phyloP scores from a whole-genome alignment of 2,329 filamentous ascomycete genomes.

The Ophiostoma sp. region DNA sequence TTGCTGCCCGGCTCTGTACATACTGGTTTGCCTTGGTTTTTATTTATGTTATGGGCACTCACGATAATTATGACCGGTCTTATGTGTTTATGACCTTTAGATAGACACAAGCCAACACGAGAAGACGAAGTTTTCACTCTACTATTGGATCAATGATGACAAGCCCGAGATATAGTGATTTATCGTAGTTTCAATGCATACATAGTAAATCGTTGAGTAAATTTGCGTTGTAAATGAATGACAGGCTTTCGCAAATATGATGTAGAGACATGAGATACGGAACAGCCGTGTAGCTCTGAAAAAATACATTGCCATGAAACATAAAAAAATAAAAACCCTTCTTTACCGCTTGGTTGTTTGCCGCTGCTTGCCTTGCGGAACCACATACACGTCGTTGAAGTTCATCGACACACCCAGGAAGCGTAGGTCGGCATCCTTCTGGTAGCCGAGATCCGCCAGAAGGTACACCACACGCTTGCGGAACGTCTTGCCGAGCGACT shows the following conservation, averaged over 20 bases:
- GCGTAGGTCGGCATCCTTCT: conserved; percentile 89
- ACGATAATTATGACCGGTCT: conserved; percentile 21
- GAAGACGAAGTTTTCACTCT: neutral
- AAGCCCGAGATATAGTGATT: neutral
- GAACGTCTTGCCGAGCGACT: conserved; percentile 70
- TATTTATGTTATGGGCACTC: conserved; percentile 12
- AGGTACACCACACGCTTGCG: conserved; percentile 70
- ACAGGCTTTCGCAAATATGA: neutral
- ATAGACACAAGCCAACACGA: conserved; percentile 10
- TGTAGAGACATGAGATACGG: neutral
- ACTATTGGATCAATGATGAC: neutral
- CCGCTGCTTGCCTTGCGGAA: conserved; percentile 26
- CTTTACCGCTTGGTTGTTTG: conserved; percentile 20
- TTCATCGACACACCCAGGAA: conserved; percentile 98
- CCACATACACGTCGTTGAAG: conserved; percentile 92
- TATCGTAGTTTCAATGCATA: neutral
- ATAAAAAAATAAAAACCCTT: neutral
- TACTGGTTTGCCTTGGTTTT: conserved; percentile 6
- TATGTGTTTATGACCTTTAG: conserved; percentile 18
- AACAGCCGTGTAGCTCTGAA: neutral
- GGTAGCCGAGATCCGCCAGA: conserved; percentile 84
- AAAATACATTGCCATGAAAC: neutral
- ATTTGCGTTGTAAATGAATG: neutral
- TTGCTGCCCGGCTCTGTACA: neutral
- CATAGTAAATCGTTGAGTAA: neutral